phyloP scores from a whole-genome alignment of 129 eudicot genomes.

The Ambrosia artemisiifolia region DNA sequence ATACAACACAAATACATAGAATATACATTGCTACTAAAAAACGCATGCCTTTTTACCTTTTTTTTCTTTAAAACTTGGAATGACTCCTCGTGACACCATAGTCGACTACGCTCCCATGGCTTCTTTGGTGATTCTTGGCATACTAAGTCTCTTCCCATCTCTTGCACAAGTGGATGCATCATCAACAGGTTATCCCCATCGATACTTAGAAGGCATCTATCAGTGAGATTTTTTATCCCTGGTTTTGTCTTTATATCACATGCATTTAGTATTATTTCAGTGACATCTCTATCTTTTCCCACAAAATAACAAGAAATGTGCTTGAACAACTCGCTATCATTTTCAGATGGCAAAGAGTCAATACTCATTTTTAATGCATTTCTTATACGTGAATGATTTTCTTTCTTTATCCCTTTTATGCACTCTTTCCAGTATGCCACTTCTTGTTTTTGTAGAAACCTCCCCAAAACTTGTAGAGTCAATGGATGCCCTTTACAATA shows the following conservation, averaged over 20 bases:
- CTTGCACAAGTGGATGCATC: constrained; percentile 30
- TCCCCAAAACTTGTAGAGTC: constrained; percentile 29
- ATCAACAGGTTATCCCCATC: not conserved
- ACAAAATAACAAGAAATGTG: constrained; percentile 32
- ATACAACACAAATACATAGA: not conserved
- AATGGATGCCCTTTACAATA: constrained; percentile 33
- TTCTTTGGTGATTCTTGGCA: constrained; percentile 22
- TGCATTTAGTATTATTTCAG: constrained; percentile 8
- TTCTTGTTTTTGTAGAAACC: constrained; percentile 7
- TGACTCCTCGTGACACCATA: constrained; percentile 20
- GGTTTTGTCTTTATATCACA: constrained; percentile 12
- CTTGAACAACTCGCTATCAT: constrained; percentile 26
- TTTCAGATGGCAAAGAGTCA: not conserved
- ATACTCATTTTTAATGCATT: constrained; percentile 11
- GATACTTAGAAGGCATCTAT: constrained; percentile 25
- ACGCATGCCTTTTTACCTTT: constrained; percentile 17
- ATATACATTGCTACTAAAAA: not conserved
- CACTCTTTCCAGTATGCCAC: constrained; percentile 12
- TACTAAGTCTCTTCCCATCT: constrained; percentile 28
- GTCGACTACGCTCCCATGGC: constrained; percentile 19
- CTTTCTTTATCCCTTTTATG: constrained; percentile 11
- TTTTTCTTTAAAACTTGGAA: constrained; percentile 16
- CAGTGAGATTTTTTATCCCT: constrained; percentile 24
- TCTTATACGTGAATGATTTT: not conserved
- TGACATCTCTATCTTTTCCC: not conserved